Percentiles rank a stretch among this genome's conserved stretches.
These are phyloP conservation scores for Alternaria longipes DNA, from an alignment of 2,329 filamentous ascomycete genomes.

Conservation along the genomic window DNA sequence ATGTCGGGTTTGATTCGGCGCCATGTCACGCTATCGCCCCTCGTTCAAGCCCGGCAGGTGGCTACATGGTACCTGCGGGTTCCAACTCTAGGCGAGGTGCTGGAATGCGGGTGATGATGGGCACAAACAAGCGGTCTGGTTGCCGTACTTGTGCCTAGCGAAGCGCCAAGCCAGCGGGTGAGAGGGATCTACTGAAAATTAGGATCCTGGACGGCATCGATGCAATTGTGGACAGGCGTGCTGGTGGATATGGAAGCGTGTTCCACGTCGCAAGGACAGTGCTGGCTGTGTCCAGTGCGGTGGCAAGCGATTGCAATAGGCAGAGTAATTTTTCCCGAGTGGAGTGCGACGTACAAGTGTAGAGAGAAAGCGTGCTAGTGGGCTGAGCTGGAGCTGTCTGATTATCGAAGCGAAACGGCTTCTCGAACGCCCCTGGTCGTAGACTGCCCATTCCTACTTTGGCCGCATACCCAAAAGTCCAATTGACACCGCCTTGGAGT, in stretches of 20 bases:
- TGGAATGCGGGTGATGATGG: constrained; percentile 30
- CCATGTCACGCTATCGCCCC: constrained; percentile 2
- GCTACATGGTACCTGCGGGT: constrained; percentile 17
- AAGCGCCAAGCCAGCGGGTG: constrained; percentile 33
- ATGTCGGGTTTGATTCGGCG: background rate
- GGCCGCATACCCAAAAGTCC: constrained; percentile 27
- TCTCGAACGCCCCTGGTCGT: constrained; percentile 27
- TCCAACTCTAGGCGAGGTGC: constrained; percentile 25
- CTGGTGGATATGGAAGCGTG: constrained; percentile 17
- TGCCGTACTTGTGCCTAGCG: constrained; percentile 21
- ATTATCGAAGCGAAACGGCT: constrained; percentile 21
- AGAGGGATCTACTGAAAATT: constrained; percentile 31
- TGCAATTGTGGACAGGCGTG: constrained; percentile 11
- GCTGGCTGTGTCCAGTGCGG: constrained; percentile 32
- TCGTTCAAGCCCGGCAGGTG: constrained; percentile 10
- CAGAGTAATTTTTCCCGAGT: constrained; percentile 24
- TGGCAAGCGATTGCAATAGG: constrained; percentile 27
- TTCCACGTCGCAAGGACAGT: constrained; percentile 22
- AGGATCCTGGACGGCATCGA: constrained; percentile 22
- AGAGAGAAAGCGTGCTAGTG: constrained; percentile 22
- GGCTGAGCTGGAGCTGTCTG: constrained; percentile 27
- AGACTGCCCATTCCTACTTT: constrained; percentile 24
- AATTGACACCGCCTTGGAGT: constrained; percentile 37
- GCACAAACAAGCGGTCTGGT: constrained; percentile 44
- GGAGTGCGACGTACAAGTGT: constrained; percentile 17